phyloP scores from a whole-genome alignment of 2,329 filamentous ascomycete genomes.

The Colletotrichum sp. region DNA sequence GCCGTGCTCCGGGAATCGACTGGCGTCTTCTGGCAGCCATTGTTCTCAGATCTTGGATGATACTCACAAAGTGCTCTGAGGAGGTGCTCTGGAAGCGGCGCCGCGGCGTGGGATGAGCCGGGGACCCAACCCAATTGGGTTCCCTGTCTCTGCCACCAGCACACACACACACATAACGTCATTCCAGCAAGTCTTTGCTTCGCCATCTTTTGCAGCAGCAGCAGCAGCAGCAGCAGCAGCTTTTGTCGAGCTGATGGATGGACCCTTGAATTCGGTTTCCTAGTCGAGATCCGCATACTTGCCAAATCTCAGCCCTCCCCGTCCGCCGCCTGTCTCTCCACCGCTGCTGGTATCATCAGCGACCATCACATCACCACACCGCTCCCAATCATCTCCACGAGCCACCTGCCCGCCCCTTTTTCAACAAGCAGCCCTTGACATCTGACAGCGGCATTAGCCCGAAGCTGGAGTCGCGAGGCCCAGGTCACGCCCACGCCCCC shows the following conservation, averaged over 20 bases:
- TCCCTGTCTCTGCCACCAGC: neutral
- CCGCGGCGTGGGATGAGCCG: neutral
- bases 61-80: neutral
- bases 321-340: neutral
- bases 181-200: neutral
- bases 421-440: neutral
- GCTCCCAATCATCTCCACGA: neutral
- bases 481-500: neutral
- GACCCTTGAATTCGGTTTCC: neutral
- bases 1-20: neutral
- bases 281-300: neutral
- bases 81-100: neutral
- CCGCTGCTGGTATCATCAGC: neutral
- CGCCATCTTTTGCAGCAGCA: neutral
- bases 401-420: neutral
- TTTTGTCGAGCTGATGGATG: conserved; percentile 2
- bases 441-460: conserved; percentile 18
- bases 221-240: neutral
- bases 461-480: neutral
- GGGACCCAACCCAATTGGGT: conserved; percentile 10
- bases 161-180: conserved; percentile 1
- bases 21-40: neutral
- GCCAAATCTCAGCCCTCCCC: neutral
- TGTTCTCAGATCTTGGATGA: neutral
- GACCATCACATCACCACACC: neutral